Conservation (phyloP, 495 filamentous ascomycete genomes). For the Aspergillus incahuasiensis region DNA sequence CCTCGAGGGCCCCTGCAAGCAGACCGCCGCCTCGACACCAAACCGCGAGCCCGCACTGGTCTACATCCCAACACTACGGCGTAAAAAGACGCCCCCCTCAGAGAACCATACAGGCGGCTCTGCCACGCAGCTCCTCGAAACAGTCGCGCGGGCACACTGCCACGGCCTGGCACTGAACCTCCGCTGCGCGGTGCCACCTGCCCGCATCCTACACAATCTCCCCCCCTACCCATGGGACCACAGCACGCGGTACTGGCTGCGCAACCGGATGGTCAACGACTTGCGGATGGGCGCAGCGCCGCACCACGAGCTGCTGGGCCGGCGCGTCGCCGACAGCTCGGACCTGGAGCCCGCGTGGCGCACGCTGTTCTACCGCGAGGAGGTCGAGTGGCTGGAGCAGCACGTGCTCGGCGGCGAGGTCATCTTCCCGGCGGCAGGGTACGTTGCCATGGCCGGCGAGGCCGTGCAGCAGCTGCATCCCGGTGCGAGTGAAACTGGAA, state of each 20-base stretch:
- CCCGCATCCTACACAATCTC: constrained; percentile 25
- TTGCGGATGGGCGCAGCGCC: constrained; percentile 25
- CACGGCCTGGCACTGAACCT: no score
- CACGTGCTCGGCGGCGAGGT: constrained; percentile 20
- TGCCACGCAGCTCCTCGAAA: not conserved
- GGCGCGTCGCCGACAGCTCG: constrained; percentile 25
- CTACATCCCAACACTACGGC: no score
- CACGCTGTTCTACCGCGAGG: constrained; percentile 13
- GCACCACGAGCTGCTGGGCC: constrained; percentile 35
- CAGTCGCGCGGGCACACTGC: no score
- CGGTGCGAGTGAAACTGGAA: constrained; percentile 27
- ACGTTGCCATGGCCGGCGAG: constrained; percentile 21
- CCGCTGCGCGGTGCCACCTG: no score
- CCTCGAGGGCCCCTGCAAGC: constrained; percentile 25
- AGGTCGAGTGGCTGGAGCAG: constrained; percentile 20
- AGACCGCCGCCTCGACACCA: constrained; percentile 28
- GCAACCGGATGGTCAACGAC: constrained; percentile 24
- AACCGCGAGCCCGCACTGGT: no score
- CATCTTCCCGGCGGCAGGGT: constrained; percentile 24
- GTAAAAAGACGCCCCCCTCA: no score
- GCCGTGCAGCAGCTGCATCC: constrained; percentile 27
- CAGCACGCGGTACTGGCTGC: constrained; percentile 25
- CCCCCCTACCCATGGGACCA: constrained; percentile 39
- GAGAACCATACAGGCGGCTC: not conserved
- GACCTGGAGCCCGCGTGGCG: constrained; percentile 12